Evolutionary conservation across 148 eudicot genomes (phyloP).

Genomic region (Diospyros kaki): DNA sequence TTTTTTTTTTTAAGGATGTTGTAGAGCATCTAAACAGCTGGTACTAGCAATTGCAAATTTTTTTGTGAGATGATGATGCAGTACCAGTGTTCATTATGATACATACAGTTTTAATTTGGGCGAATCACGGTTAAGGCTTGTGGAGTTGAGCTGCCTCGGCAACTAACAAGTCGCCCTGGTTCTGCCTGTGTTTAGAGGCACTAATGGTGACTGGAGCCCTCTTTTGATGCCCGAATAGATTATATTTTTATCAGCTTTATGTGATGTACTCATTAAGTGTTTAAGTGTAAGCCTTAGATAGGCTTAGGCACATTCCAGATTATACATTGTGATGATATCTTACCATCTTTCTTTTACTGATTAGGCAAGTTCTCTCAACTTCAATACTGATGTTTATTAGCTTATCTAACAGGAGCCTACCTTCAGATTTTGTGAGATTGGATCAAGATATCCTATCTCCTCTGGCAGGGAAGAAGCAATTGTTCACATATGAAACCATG

Average conservation of each 20-base stretch:
- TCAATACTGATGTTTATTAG: slow-evolving; percentile 15
- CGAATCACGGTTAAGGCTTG: too few species aligned
- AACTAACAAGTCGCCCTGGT: too few species aligned
- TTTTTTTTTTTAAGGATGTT: neutral
- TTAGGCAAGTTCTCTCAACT: neutral
- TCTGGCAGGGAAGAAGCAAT: slow-evolving; percentile 80
- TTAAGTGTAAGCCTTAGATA: neutral
- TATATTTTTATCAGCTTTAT: neutral
- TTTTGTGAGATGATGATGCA: neutral
- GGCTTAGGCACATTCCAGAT: neutral
- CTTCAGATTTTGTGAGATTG: slow-evolving; percentile 80
- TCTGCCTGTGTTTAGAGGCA: too few species aligned
- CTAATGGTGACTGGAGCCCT: neutral
- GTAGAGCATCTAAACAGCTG: neutral
- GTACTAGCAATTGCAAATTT: neutral
- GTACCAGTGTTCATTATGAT: too few species aligned
- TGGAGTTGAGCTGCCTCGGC: too few species aligned
- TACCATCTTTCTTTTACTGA: neutral
- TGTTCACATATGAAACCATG: slow-evolving; percentile 76
- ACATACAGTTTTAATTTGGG: too few species aligned
- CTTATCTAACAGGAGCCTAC: slow-evolving; percentile 56
- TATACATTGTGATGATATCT: neutral
- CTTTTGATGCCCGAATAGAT: neutral
- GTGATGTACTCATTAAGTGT: too few species aligned
- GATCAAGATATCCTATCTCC: slow-evolving; percentile 94